These are phyloP conservation scores for Cystoisospora suis DNA, from an alignment of 169 alveolate species.

Conservation along the genomic window DNA sequence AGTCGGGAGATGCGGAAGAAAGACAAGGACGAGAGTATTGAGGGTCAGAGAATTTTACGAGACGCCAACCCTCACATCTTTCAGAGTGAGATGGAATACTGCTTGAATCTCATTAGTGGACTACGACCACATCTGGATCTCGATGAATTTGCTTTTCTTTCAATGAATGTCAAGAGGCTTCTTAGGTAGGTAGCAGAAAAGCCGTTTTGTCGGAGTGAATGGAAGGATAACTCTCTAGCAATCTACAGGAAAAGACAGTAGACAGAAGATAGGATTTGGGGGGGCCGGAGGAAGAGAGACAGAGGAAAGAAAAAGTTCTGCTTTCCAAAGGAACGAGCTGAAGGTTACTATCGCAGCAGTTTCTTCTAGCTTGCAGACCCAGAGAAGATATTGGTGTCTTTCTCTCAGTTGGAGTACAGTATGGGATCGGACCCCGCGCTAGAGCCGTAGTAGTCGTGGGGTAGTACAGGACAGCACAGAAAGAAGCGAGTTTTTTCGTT, in stretches of 20 bases:
- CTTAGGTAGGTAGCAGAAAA: not conserved
- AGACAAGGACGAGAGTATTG: not conserved
- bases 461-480: too few species aligned
- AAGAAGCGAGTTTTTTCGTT: too few species aligned
- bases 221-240: too few species aligned
- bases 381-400: too few species aligned
- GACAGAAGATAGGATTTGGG: not conserved
- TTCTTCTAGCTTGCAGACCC: too few species aligned
- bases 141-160: not conserved
- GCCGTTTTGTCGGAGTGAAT: too few species aligned
- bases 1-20: not conserved
- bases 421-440: too few species aligned
- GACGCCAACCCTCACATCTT: too few species aligned
- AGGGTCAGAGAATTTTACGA: too few species aligned
- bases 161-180: not conserved
- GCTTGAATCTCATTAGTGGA: not conserved
- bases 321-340: not conserved
- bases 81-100: not conserved
- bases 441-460: too few species aligned
- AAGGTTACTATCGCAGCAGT: not conserved
- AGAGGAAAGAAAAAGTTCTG: not conserved
- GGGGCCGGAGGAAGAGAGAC: not conserved
- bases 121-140: not conserved
- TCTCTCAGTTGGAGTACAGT: too few species aligned
- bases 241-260: too few species aligned